A percentile compares a stretch with the other conserved stretches of the same genome.
Conservation (phyloP, 495 filamentous ascomycete genomes). For the Tetracladium marchalianum region DNA sequence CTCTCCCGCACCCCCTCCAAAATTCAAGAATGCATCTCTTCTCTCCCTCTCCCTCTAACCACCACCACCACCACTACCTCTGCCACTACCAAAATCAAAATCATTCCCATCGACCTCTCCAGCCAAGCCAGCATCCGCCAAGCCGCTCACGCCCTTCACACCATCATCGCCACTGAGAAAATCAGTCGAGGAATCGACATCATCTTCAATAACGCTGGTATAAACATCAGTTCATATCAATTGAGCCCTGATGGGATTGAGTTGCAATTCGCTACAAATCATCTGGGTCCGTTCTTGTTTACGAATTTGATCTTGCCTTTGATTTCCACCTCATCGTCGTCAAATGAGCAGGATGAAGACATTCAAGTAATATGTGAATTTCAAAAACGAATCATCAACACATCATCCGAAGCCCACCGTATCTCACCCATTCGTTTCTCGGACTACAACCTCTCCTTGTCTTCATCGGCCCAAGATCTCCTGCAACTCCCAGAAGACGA, state of each 20-base stretch:
- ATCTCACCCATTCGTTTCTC: slow-evolving; percentile 9
- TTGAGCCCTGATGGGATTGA: slow-evolving; percentile 31
- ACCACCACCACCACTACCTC: too few species aligned
- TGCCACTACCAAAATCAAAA: background rate
- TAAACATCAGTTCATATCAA: slow-evolving; percentile 10
- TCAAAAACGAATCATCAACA: background rate
- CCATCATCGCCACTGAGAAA: background rate
- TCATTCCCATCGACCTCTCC: slow-evolving; percentile 11
- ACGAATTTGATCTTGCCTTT: slow-evolving; percentile 39
- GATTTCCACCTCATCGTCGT: background rate
- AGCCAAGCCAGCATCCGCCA: slow-evolving; percentile 11
- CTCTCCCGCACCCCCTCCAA: slow-evolving; percentile 29
- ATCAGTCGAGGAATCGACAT: slow-evolving; percentile 22
- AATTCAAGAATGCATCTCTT: slow-evolving; percentile 20
- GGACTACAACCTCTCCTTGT: slow-evolving; percentile 2
- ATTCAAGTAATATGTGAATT: slow-evolving; percentile 8
- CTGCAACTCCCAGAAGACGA: background rate
- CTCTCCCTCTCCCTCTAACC: too few species aligned
- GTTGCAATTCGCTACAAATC: slow-evolving; percentile 49
- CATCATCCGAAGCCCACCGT: slow-evolving; percentile 5
- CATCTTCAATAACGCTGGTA: slow-evolving; percentile 25
- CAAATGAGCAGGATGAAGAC: background rate
- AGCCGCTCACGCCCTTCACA: slow-evolving; percentile 21
- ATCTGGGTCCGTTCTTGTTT: slow-evolving; percentile 49
- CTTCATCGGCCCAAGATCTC: too few species aligned